Conservation (phyloP, 768 basidiomycete genomes). For the Leccinum obscurum region DNA sequence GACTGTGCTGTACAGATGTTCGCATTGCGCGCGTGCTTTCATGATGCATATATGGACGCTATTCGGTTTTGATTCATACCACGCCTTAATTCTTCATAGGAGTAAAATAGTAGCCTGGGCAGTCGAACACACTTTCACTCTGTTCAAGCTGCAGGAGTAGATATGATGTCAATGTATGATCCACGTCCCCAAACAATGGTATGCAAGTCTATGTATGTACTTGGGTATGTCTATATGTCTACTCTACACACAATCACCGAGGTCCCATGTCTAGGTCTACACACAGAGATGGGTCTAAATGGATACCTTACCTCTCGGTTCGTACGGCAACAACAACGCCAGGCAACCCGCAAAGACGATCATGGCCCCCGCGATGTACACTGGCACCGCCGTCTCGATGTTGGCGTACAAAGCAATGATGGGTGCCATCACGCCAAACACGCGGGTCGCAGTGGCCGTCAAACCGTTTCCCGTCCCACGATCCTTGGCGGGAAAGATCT, state of each 20-base stretch:
- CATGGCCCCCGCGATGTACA: slow-evolving; percentile 69
- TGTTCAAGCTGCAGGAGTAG: not conserved
- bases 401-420: slow-evolving; percentile 72
- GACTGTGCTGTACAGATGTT: no score
- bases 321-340: slow-evolving; percentile 67
- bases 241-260: not conserved
- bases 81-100: no score
- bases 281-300: slow-evolving; percentile 38
- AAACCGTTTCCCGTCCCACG: slow-evolving; percentile 73
- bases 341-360: slow-evolving; percentile 60
- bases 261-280: not conserved
- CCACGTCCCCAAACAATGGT: not conserved
- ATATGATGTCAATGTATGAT: not conserved
- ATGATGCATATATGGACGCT: no score
- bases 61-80: no score
- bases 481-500: slow-evolving; percentile 71
- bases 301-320: slow-evolving; percentile 70
- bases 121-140: not conserved
- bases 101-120: no score
- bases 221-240: not conserved
- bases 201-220: not conserved
- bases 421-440: slow-evolving; percentile 66
- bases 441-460: slow-evolving; percentile 54
- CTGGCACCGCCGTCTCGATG: slow-evolving; percentile 62
- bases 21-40: not conserved